Base-by-base conservation (phyloP, 192 early-diverging fungal genomes). In the Coemansia sp. region DNA sequence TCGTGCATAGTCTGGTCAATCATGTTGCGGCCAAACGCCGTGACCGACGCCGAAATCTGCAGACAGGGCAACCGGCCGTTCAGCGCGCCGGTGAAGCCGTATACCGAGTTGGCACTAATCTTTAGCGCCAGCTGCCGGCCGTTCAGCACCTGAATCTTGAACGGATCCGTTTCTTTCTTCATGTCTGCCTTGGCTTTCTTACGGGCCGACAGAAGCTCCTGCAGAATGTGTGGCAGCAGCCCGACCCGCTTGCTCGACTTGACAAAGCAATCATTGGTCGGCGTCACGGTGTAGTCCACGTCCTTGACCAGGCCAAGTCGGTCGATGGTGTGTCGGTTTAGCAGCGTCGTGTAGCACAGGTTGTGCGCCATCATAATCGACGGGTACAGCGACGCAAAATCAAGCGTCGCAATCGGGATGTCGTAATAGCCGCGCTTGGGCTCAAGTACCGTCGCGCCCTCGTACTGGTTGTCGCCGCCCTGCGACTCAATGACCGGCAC, bases 341-440 rank as follows among this genome's bases (percentile, higher is more conserved):
- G 57, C 35, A 91, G 79, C 0, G 96, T 95, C 0, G 92, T 92
- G 68, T 99, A 99, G 71, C 96, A 99, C 21, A 99, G 81, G 60
- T 99, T 99, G 75, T 95, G 96, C 21, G 92, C 94, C 87, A 96
- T 96, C 92, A 99, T 99, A 55, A 99, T 99, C 8, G 93, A 95
- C 14, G 96, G 96, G 66, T 98, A 98, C 60, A 98, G 83, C 3
- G 94, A 97, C 0, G 87, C 91, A 67, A 99, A 99, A 85, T 99
- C 96, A 26, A 99, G 85, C 2, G 94, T 97, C 7, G 96, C 91
- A 70, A 99, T 96, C 2, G 93, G 94, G n/a, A 84, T 67, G 60
- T 94, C 88, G 60, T 97, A 97, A 54, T 87, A 99, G 8, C 94
- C 96, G 55, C 84, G 90, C 50, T 82, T 77, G 25, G 96, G 93